Conservation (phyloP, 768 basidiomycete genomes). For the Trametes gibbosa region DNA sequence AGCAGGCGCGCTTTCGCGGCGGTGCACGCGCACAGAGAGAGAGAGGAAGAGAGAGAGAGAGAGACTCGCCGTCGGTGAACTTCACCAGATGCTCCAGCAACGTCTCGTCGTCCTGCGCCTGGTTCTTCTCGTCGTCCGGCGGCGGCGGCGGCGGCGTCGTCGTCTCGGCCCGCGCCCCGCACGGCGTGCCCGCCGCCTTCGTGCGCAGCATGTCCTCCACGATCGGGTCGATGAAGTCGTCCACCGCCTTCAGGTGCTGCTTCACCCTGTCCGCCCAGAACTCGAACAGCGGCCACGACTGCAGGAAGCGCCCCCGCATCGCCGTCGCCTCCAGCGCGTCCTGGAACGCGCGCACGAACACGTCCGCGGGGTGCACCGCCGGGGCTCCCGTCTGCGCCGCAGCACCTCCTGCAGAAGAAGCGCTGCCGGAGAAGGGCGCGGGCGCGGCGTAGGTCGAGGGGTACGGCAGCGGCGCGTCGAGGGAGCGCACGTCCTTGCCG, state of each 20-base stretch:
- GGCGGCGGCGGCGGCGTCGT: no score
- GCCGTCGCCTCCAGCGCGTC: slow-evolving; percentile 44
- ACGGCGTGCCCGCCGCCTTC: slow-evolving; percentile 30
- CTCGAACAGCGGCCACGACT: slow-evolving; percentile 51
- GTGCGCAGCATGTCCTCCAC: slow-evolving; percentile 42
- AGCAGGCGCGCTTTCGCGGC: not conserved
- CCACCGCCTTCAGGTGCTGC: slow-evolving; percentile 45
- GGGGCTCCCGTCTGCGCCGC: not conserved
- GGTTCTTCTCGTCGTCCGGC: no score
- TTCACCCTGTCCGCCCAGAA: slow-evolving; percentile 48
- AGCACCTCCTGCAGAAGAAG: not conserved
- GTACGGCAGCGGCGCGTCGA: slow-evolving; percentile 24
- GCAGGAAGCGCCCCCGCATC: slow-evolving; percentile 39
- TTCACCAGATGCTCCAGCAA: slow-evolving; percentile 48
- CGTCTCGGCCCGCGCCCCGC: not conserved
- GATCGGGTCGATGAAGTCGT: slow-evolving; percentile 53
- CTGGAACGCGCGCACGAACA: slow-evolving; percentile 49
- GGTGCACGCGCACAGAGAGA: not conserved
- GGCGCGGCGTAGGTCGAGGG: slow-evolving; percentile 3
- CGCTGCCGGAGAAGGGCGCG: not conserved
- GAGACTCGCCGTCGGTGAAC: slow-evolving; percentile 45
- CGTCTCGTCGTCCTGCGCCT: slow-evolving; percentile 28
- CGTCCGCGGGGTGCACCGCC: slow-evolving; percentile 12
- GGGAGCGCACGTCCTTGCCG: slow-evolving; percentile 26
- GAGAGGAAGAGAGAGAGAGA: no score